phyloP scores from a whole-genome alignment of 192 early-diverging fungal species.

The Backusella tuberculispora region DNA sequence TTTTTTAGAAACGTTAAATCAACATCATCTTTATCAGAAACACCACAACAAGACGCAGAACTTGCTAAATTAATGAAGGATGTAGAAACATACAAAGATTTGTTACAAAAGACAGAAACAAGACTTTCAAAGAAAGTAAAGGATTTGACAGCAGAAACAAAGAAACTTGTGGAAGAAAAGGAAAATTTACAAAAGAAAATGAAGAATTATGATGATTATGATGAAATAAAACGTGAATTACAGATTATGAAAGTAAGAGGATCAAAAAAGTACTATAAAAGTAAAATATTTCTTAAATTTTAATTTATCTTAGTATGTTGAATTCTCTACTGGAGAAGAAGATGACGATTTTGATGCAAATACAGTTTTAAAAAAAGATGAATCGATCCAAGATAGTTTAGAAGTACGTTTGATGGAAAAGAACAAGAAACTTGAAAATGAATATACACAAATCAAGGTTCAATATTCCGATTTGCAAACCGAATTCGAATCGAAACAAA shows the following conservation, averaged over 20 bases:
- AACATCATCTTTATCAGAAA: not conserved
- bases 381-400: slow-evolving; percentile 57
- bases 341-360: slow-evolving; percentile 47
- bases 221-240: slow-evolving; percentile 85
- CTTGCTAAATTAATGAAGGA: slow-evolving; percentile 49
- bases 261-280: too few relatives aligned
- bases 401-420: slow-evolving; percentile 82
- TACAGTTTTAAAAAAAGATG: slow-evolving; percentile 45
- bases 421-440: slow-evolving; percentile 81
- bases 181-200: slow-evolving; percentile 58
- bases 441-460: slow-evolving; percentile 64
- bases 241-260: slow-evolving; percentile 73
- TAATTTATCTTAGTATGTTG: slow-evolving; percentile 52
- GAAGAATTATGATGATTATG: slow-evolving; percentile 76
- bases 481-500: slow-evolving; percentile 35
- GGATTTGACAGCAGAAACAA: slow-evolving; percentile 51
- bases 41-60: slow-evolving; percentile 43
- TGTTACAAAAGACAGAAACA: slow-evolving; percentile 48
- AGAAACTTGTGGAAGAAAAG: slow-evolving; percentile 56
- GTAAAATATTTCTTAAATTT: too few relatives aligned
- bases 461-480: slow-evolving; percentile 36
- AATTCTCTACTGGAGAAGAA: slow-evolving; percentile 64
- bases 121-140: slow-evolving; percentile 42
- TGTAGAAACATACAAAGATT: slow-evolving; percentile 44
- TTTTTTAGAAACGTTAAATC: slow-evolving; percentile 1